A percentile compares a stretch with the other conserved stretches of the same genome.
Evolutionary conservation across 2,329 filamentous ascomycete genomes (phyloP).

Genomic region (Sclerotinia spermophila): DNA sequence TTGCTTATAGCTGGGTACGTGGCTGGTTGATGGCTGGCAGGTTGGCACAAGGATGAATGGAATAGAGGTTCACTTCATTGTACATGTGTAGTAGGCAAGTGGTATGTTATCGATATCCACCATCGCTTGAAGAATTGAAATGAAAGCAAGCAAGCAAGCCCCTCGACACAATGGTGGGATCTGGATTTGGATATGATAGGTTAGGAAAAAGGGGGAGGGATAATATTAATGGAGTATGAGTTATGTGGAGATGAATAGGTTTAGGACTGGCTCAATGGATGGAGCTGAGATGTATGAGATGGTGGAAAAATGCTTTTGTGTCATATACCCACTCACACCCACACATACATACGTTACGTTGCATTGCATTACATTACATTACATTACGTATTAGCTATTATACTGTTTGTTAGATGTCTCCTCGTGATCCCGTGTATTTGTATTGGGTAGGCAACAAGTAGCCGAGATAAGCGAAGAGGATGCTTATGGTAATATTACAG

Average conservation of each 20-base stretch:
- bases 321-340: background rate
- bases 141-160: background rate
- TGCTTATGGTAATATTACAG: background rate
- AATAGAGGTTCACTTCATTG: background rate
- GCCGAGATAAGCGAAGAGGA: background rate
- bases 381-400: background rate
- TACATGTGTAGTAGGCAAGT: background rate
- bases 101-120: background rate
- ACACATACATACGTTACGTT: background rate
- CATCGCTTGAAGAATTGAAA: background rate
- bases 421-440: background rate
- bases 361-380: background rate
- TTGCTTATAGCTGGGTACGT: background rate
- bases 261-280: background rate
- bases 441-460: background rate
- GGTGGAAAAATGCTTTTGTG: background rate
- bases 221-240: conserved; percentile 10
- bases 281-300: background rate
- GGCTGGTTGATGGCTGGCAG: background rate
- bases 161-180: background rate
- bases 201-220: conserved; percentile 2
- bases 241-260: background rate
- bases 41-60: conserved; percentile 3
- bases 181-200: conserved; percentile 3
- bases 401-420: background rate